A percentile compares a stretch with the other conserved stretches of the same genome.
These are phyloP conservation scores for Crithidia brevicula DNA, from an alignment of 208 protist species.

Conservation along the genomic window DNA sequence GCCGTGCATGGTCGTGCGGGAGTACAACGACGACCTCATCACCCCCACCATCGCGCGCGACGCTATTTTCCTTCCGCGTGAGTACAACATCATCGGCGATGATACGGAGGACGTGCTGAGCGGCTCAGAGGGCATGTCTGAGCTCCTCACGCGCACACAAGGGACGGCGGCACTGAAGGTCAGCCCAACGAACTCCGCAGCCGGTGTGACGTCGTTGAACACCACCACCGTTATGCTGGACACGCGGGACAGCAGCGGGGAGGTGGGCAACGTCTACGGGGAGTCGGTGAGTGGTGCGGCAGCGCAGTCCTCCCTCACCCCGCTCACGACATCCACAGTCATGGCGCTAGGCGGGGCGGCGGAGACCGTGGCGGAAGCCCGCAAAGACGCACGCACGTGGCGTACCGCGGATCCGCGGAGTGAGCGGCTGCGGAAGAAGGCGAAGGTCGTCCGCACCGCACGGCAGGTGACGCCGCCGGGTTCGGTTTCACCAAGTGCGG, in stretches of 20 bases:
- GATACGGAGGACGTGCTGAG: background rate
- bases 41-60: background rate
- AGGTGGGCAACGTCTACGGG: background rate
- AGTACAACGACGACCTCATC: conserved; percentile 16
- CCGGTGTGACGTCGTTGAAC: background rate
- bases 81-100: conserved; percentile 18
- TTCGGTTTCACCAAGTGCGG: too few relatives aligned
- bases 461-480: background rate
- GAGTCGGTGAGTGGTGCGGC: background rate
- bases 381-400: too few relatives aligned
- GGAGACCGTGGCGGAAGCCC: too few relatives aligned
- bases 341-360: too few relatives aligned
- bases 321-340: conserved; percentile 3
- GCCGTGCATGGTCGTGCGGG: conserved; percentile 23
- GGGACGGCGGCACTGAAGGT: conserved; percentile 4
- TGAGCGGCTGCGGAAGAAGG: background rate
- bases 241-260: background rate
- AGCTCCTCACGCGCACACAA: conserved; percentile 6
- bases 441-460: background rate
- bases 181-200: background rate
- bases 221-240: background rate
- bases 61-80: conserved; percentile 10
- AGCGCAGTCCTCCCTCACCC: background rate
- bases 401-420: background rate
- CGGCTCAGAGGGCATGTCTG: background rate